A percentile compares a stretch with the other conserved stretches of the same genome.
Evolutionary conservation across 2,329 filamentous ascomycete genomes (phyloP).

Genomic region (Diaporthe sp.): DNA sequence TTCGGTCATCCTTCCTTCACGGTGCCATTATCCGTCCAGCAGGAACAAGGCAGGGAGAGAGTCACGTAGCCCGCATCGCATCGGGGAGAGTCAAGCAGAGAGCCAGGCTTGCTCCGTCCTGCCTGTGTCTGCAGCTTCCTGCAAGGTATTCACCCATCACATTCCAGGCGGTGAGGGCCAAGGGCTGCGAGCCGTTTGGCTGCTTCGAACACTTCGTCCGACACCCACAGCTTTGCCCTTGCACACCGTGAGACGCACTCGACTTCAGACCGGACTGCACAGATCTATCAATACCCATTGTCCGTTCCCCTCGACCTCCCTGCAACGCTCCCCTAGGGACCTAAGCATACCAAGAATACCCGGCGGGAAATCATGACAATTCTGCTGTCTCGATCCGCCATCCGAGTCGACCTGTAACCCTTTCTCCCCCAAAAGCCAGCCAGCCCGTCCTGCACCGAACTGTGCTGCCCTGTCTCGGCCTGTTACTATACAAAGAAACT

Average conservation of each 20-base stretch:
- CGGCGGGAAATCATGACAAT: slow-evolving; percentile 4
- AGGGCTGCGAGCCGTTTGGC: slow-evolving; percentile 55
- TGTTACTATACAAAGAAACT: slow-evolving; percentile 21
- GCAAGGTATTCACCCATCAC: slow-evolving; percentile 44
- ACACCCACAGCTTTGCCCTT: slow-evolving; percentile 32
- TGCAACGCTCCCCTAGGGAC: background rate
- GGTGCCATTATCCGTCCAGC: background rate
- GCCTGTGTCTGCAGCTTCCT: slow-evolving; percentile 40
- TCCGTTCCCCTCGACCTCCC: slow-evolving; percentile 22
- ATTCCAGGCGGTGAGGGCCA: slow-evolving; percentile 52
- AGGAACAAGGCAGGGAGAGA: slow-evolving; percentile 17
- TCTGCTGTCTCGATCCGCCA: background rate
- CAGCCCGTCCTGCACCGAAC: background rate
- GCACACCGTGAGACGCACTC: slow-evolving; percentile 35
- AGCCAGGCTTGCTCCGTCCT: slow-evolving; percentile 11
- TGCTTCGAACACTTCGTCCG: slow-evolving; percentile 47
- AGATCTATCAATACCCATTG: slow-evolving; percentile 24
- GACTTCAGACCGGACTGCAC: slow-evolving; percentile 34
- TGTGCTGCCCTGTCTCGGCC: background rate
- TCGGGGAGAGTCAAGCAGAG: slow-evolving; percentile 30
- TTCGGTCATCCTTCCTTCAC: background rate
- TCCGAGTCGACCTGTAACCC: slow-evolving; percentile 28
- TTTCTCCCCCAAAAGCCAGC: background rate
- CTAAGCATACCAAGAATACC: slow-evolving; percentile 10
- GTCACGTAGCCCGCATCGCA: slow-evolving; percentile 25